Evolutionary conservation across 2,329 filamentous ascomycete species (phyloP), one percentile per base, ranked within the genome.

Genomic region (Hymenoscyphus fructigenus): DNA sequence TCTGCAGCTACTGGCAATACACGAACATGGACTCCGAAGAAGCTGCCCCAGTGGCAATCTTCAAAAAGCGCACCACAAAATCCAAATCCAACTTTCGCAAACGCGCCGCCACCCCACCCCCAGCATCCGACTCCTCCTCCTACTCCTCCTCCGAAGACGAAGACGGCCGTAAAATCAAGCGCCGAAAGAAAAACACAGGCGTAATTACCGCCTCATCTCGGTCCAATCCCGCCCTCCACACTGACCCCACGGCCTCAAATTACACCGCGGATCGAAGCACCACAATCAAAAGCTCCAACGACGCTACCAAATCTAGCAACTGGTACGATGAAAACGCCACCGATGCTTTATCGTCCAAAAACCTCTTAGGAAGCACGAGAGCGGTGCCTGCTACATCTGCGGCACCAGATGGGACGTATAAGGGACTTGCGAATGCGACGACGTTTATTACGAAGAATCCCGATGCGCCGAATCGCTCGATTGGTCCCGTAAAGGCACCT

Each of bases 261-360:
- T 85, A 85, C 77, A 77, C 83, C 61, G 85, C 88, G 64, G 84
- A 92, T 76, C 83, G 88, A 69, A 83, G 80, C 64, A 78, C 86
- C 28, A 82, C 83, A 68, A 87, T 92, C 71, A 82, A 87, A 71
- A 83, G 83, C 68, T 85, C 85, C 72, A 94, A 94, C 76, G 93
- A 97, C 76, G 94, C 95, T 23, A 98, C 94, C 1, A 97, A 96
- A 74, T 85, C 88, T 55, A 90, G 85, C 63, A 91, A 96, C 76
- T 97, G 93, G 93, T 95, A 90, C 78, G 93, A 96, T 66, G 91
- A 94, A 66, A 82, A 84, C n/a, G 79, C 82, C 28, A 78, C 65
- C 50, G 72, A 72, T 64, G 73, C 72, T 1, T 62, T 77, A 9
- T 75, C 74, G 2, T 63, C 63, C 44, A 84, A 88, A 74, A 87